Conservation (phyloP, 495 filamentous ascomycete genomes). For the Patellaria atrata region DNA sequence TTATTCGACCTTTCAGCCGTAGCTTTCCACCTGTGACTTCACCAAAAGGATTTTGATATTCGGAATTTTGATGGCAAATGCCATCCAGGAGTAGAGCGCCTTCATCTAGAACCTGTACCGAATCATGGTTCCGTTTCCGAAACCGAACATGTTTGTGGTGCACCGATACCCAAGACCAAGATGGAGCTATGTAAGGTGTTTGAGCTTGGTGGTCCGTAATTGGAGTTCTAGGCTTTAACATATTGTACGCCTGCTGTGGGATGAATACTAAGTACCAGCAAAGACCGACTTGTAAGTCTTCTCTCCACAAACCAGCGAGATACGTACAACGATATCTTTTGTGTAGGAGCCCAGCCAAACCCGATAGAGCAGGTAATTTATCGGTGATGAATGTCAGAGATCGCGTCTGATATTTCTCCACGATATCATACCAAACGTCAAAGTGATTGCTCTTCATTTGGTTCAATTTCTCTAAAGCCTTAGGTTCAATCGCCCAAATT, state of each 20-base stretch:
- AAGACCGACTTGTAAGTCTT: conserved; percentile 1
- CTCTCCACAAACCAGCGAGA: not conserved
- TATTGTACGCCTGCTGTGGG: too few species aligned
- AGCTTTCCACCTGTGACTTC: not conserved
- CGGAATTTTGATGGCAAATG: not conserved
- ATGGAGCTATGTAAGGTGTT: not conserved
- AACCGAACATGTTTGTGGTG: too few species aligned
- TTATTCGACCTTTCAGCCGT: not conserved
- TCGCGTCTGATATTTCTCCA: conserved; percentile 1
- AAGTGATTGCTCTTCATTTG: too few species aligned
- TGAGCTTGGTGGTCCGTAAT: not conserved
- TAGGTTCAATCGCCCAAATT: not conserved
- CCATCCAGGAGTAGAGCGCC: not conserved
- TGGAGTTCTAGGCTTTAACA: not conserved
- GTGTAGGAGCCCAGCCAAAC: not conserved
- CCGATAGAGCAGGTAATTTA: conserved; percentile 2
- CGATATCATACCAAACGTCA: not conserved
- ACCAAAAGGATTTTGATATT: not conserved
- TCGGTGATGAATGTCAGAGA: conserved; percentile 1
- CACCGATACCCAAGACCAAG: not conserved
- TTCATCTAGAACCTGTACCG: not conserved
- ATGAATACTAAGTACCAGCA: too few species aligned
- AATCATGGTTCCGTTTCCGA: not conserved
- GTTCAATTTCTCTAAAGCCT: not conserved
- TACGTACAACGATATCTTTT: conserved; percentile 1